Base-by-base conservation (phyloP, 164 flowering plant genomes). In the Piper betle region DNA sequence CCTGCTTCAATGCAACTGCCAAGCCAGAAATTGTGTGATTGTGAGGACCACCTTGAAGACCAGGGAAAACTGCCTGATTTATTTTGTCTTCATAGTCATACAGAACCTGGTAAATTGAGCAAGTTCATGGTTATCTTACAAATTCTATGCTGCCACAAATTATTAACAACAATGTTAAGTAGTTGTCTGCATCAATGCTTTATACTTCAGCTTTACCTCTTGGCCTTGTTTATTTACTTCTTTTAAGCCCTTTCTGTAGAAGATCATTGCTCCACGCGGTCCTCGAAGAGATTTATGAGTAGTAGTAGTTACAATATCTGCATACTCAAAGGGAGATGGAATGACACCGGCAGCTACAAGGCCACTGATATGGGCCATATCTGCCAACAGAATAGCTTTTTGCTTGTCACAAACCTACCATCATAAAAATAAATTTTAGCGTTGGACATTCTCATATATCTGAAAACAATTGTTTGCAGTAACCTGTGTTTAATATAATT, bases 11-110 rank as follows among this genome's bases (percentile, higher is more conserved):
- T 18, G 97, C 97, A 68, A 91, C 99, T 53, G 99, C 99, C 72
- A 94, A 78, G 37, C 96, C 99, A 64, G 97, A 50, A 63, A 94
- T 94, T 39, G 99, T 94, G 80, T 94, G 99, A 72, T 94, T 94
- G 76, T 94, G 99, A 0, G 99, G 99, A 48, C 99, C 99, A 53
- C 99, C 99, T 82, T 94, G 99, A 76, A 94, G 96, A 64, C 99
- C 97, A 64, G 99, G 97, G 67, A 94, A 91, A 58, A 94, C 99
- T 42, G 99, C 91, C 71, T 81, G 86, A 66, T 94, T 94, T 62
- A 94, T 94, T 77, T 86, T 94, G 78, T 94, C 97, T 78, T 94
- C 97, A 62, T 65, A 94, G 63, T 94, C 97, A 76, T 94, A 94
- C 68, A 85, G 48, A 48, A 94, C 96, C 99, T 94, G 65, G 77